Conservation (phyloP, 371 early-diverging fungal genomes). For the Mortierella sp. region DNA sequence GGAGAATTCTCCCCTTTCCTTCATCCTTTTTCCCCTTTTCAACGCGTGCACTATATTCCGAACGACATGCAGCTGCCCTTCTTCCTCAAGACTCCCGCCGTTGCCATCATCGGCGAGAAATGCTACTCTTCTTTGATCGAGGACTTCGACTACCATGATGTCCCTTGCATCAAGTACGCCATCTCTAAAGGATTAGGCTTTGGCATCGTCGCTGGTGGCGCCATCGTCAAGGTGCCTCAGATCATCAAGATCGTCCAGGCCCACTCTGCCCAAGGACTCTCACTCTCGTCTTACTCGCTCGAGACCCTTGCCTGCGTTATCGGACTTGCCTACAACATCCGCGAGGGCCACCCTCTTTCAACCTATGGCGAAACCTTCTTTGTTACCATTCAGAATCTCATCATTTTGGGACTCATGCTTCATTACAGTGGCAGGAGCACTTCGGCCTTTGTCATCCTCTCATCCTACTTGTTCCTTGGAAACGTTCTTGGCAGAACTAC, state of each 20-base stretch:
- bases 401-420: constrained; percentile 82
- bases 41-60: background rate
- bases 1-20: background rate
- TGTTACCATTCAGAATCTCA: constrained; percentile 83
- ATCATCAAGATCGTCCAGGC: constrained; percentile 87
- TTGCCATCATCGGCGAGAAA: constrained; percentile 74
- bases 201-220: constrained; percentile 91
- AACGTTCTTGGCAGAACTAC: constrained; percentile 40
- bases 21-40: background rate
- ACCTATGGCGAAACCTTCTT: constrained; percentile 93
- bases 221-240: constrained; percentile 96
- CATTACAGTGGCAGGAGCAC: constrained; percentile 63
- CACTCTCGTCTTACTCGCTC: constrained; percentile 80
- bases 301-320: constrained; percentile 88
- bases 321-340: constrained; percentile 86
- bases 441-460: constrained; percentile 47
- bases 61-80: constrained; percentile 59
- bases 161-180: constrained; percentile 83
- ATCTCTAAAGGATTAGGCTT: constrained; percentile 92
- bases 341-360: constrained; percentile 87
- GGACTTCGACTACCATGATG: constrained; percentile 73
- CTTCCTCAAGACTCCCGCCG: constrained; percentile 66
- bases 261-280: constrained; percentile 86
- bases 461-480: constrained; percentile 48
- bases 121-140: constrained; percentile 80